phyloP scores from a whole-genome alignment of 2,329 filamentous ascomycete genomes.

The Dothideomycetes sp. region DNA sequence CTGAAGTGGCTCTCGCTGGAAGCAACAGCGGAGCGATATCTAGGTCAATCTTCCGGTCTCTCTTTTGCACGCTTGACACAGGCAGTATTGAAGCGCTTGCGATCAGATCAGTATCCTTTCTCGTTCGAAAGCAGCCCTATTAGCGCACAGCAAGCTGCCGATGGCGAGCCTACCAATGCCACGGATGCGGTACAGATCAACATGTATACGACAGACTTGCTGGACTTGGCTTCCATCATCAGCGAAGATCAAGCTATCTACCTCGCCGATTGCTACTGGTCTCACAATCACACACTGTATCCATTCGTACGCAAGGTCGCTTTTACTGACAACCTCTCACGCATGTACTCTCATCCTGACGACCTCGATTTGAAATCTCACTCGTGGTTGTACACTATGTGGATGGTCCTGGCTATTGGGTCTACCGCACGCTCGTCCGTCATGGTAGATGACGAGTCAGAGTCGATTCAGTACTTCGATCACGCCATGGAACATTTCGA shows the following conservation, averaged over 20 bases:
- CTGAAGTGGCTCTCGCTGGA: conserved; percentile 28
- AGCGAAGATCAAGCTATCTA: conserved; percentile 8
- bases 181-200: conserved; percentile 1
- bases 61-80: conserved; percentile 29
- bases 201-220: conserved; percentile 11
- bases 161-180: not conserved
- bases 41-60: conserved; percentile 34
- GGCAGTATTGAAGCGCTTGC: conserved; percentile 29
- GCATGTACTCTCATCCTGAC: conserved; percentile 10
- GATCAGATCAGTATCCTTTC: conserved; percentile 32
- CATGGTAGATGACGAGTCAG: conserved; percentile 31
- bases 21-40: conserved; percentile 32
- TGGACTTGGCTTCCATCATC: conserved; percentile 14
- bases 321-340: conserved; percentile 22
- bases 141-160: not conserved
- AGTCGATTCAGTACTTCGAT: conserved; percentile 28
- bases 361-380: conserved; percentile 12
- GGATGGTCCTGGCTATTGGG: conserved; percentile 40
- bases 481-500: conserved; percentile 34
- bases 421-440: conserved; percentile 35
- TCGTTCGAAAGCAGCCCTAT: conserved; percentile 12
- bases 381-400: conserved; percentile 30
- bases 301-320: conserved; percentile 29
- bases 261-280: conserved; percentile 33
- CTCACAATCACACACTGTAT: conserved; percentile 37